Evolutionary conservation across 768 basidiomycete species (phyloP).

Genomic region (Jaapia argillacea): DNA sequence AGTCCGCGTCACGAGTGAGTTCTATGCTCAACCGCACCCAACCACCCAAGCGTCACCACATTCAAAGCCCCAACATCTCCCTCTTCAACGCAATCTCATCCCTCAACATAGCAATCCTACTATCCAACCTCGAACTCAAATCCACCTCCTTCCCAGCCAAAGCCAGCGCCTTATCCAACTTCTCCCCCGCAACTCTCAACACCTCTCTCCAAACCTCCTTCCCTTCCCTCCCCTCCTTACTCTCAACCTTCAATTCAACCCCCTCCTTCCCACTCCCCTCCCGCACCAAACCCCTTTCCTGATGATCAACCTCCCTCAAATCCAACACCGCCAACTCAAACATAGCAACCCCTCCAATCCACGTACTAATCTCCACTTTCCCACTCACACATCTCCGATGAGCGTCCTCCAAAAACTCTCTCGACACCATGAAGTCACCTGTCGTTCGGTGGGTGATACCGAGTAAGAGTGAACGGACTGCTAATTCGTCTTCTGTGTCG

Average conservation of each 20-base stretch:
- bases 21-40: no score
- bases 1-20: no score
- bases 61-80: conserved; percentile 27
- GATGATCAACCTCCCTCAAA: conserved; percentile 40
- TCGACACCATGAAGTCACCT: conserved; percentile 31
- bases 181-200: conserved; percentile 35
- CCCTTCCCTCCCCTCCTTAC: conserved; percentile 4
- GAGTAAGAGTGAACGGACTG: conserved; percentile 56
- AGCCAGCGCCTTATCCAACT: conserved; percentile 41
- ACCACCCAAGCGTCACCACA: no score
- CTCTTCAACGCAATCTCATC: conserved; percentile 62
- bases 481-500: conserved; percentile 64
- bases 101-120: conserved; percentile 54
- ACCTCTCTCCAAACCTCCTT: conserved; percentile 34
- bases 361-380: conserved; percentile 41
- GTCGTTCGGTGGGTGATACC: conserved; percentile 57
- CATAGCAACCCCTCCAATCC: conserved; percentile 56
- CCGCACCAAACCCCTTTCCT: conserved; percentile 5
- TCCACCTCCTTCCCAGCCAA: conserved; percentile 45
- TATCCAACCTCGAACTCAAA: conserved; percentile 59
- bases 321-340: conserved; percentile 69
- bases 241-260: conserved; percentile 4
- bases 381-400: conserved; percentile 22
- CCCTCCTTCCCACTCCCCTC: conserved; percentile 10
- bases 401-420: conserved; percentile 44